phyloP scores from a whole-genome alignment of 495 filamentous ascomycete genomes.

The Hyaloscypha finlandica region DNA sequence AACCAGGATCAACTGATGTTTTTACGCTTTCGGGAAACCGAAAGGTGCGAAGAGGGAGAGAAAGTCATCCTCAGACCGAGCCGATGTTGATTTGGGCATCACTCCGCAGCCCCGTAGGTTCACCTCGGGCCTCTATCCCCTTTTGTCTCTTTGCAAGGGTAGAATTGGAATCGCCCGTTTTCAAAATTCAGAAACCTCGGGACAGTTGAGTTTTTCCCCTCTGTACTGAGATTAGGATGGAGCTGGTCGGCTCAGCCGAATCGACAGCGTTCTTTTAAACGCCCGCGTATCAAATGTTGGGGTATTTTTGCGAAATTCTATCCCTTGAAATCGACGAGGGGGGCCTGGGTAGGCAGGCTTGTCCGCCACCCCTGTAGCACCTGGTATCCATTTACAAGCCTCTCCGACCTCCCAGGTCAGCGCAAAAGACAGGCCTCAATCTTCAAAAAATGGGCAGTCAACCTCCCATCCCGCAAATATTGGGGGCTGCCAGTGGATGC shows the following conservation, averaged over 20 bases:
- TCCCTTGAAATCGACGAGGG: background rate
- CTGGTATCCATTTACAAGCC: background rate
- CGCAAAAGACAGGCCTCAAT: conserved; percentile 18
- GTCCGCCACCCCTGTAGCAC: conserved; percentile 9
- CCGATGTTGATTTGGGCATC: background rate
- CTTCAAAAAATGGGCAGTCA: conserved; percentile 11
- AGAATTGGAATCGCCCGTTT: background rate
- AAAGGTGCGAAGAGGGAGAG: background rate
- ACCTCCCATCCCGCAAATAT: conserved; percentile 42
- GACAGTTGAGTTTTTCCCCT: background rate
- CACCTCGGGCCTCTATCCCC: background rate
- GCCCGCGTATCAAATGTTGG: background rate
- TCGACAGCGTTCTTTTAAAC: background rate
- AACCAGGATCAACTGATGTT: background rate
- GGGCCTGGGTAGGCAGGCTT: background rate
- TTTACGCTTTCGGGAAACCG: background rate
- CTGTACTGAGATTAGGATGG: conserved; percentile 6
- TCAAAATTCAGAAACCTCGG: background rate
- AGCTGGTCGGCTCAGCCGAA: conserved; percentile 1
- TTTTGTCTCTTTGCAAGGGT: background rate
- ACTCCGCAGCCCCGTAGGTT: background rate
- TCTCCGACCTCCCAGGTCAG: conserved; percentile 2
- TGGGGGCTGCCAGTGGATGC: conserved; percentile 79
- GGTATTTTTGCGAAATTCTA: conserved; percentile 12
- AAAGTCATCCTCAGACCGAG: background rate